Conservation (phyloP, 1,139 yeast species). For the Debaryomyces coudertii region DNA sequence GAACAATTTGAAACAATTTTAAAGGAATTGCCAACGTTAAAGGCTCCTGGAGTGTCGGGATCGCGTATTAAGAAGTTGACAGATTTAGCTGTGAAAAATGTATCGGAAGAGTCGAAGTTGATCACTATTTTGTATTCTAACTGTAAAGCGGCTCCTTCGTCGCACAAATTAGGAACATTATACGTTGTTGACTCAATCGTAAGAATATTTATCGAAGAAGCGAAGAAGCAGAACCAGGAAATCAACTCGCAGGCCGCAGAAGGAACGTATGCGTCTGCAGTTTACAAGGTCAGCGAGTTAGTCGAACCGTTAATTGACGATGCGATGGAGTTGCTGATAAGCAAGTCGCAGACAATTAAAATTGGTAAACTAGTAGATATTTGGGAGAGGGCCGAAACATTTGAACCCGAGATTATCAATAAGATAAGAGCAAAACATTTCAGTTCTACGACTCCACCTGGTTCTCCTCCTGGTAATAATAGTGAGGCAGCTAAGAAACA, state of each 20-base stretch:
- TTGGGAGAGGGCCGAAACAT: constrained; percentile 89
- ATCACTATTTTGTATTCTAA: constrained; percentile 64
- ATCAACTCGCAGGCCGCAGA: constrained; percentile 54
- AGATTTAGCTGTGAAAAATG: constrained; percentile 74
- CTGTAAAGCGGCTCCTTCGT: constrained; percentile 72
- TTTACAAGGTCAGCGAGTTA: constrained; percentile 59
- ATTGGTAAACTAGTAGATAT: constrained; percentile 83
- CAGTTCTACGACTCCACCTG: constrained; percentile 57
- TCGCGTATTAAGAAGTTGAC: constrained; percentile 88
- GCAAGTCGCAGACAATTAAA: constrained; percentile 63
- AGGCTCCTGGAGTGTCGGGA: constrained; percentile 95
- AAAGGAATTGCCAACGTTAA: constrained; percentile 72
- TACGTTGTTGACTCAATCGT: constrained; percentile 93
- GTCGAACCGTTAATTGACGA: constrained; percentile 63
- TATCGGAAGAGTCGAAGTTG: constrained; percentile 56
- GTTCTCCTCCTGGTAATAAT: constrained; percentile 49
- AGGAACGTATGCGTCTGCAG: constrained; percentile 79
- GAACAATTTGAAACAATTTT: constrained; percentile 72
- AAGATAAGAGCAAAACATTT: constrained; percentile 64
- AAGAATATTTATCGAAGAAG: constrained; percentile 80
- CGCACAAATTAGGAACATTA: constrained; percentile 87
- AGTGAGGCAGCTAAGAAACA: constrained; percentile 29
- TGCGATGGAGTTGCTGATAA: constrained; percentile 56
- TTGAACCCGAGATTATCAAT: constrained; percentile 57
- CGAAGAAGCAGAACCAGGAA: constrained; percentile 54